Evolutionary conservation across 345 rosid species (phyloP), one percentile per base, ranked within the genome.

Genomic region (Ricinus communis): DNA sequence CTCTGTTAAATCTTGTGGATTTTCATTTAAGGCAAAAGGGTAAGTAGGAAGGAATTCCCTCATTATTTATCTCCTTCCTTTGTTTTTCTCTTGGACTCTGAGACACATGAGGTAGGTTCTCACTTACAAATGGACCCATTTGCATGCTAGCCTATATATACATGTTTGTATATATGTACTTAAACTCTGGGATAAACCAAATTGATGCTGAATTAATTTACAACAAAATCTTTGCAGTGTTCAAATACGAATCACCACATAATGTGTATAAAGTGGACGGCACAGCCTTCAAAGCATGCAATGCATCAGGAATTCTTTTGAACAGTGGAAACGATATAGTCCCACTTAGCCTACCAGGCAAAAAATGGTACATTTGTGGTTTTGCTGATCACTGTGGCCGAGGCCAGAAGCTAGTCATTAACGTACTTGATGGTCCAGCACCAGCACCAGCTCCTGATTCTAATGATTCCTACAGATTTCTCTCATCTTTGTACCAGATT

Each of bases 331-430:
- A 75, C 1, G 91, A 82, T 54, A 60, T n/a, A n/a, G 65, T 87
- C 38, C 27, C 72, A n/a, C 80, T 85, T 5, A 0, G 0, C 0
- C 31, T 65, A 10, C 65, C 83, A 0, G 86, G 85, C 31, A 77
- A 65, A 14, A 83, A 83, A 65, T 75, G 91, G 84, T 87, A 82
- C 70, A 80, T 85, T 22, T 83, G 88, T n/a, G 84, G 87, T 5
- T 18, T 69, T 6, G 27, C 18, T 0, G 6, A n/a, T 3, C 88
- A 85, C 54, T 82, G 88, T 38, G 33, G 61, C 0, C 12, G 33
- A 1, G 76, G 81, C 19, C 74, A 73, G 70, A 87, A 85, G 83
- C 81, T 87, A 1, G 68, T 31, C 16, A 78, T 85, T 38, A 73
- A 52, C 0, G 82, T 82, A 11, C 57, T 62, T 8, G 5, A 5